Conservation (phyloP, 129 eudicot species). For the Chrysanthemum makinoi region DNA sequence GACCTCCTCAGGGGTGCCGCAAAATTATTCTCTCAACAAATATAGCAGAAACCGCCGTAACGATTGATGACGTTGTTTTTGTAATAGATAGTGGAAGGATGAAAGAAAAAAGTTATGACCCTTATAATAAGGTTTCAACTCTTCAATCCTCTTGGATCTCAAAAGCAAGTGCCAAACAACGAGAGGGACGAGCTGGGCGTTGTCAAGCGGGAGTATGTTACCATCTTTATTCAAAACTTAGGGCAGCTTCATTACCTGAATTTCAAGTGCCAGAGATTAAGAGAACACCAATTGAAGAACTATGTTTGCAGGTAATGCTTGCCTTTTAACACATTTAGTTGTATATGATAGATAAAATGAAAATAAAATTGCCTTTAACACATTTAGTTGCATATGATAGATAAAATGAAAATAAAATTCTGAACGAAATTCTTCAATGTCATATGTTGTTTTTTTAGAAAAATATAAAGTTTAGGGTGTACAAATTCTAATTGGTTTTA, state of each 20-base stretch:
- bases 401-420: background rate
- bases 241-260: slow-evolving; percentile 80
- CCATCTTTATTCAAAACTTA: slow-evolving; percentile 80
- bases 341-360: slow-evolving; percentile 2
- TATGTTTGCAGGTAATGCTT: slow-evolving; percentile 79
- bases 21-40: slow-evolving; percentile 93
- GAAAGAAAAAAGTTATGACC: slow-evolving; percentile 96
- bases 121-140: slow-evolving; percentile 86
- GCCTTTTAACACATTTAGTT: slow-evolving; percentile 6
- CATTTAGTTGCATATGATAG: slow-evolving; percentile 5
- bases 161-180: slow-evolving; percentile 93
- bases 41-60: slow-evolving; percentile 93
- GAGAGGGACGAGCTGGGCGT: slow-evolving; percentile 98
- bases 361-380: slow-evolving; percentile 6
- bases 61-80: slow-evolving; percentile 96
- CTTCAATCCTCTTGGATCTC: slow-evolving; percentile 93
- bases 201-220: slow-evolving; percentile 95
- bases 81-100: slow-evolving; percentile 90
- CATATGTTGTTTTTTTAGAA: too few species aligned
- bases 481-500: too few species aligned
- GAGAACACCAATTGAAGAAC: slow-evolving; percentile 92
- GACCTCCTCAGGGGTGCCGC: slow-evolving; percentile 79
- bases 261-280: slow-evolving; percentile 95
- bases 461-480: too few species aligned
- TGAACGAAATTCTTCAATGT: too few species aligned